Evolutionary conservation across 768 basidiomycete genomes (phyloP), one percentile per base, ranked within the genome.

Genomic region (Podaxis sp.): DNA sequence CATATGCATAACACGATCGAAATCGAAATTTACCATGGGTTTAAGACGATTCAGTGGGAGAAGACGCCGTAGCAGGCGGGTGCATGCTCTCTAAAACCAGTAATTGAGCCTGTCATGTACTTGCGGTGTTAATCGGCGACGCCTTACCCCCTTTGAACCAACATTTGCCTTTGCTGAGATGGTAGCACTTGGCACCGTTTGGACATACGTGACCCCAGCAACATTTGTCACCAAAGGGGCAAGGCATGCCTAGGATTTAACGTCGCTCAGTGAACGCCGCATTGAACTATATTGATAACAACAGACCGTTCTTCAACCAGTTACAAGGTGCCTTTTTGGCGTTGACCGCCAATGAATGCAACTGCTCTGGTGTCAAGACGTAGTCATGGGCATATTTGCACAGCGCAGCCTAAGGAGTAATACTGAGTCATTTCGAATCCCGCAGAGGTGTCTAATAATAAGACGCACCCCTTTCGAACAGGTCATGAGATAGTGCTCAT

Each of bases 381-480:
- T 92, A 93, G 64, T 91, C 89, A 74, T 93, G 91, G 49, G 90
- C 90, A 75, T 93, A 93, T 76, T 89, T 91, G 83, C 91, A 93
- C 50, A 82, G 78, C 37, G 82, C 82, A 46, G 79, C 73, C 86
- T 88, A 70, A 62, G 28, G 10, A 11, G 20, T 33, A 48, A 55
- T 46, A 30, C 59, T 77, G 54, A 71, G 67, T 33, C 33, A 33
- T 56, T 55, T 59, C 30, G 37, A 60, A 20, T 49, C 26, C 26
- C 26, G 26, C 52, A 54, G 12, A 50, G 48, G 12, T 20, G 28
- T n/a, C 44, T 55, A 64, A 56, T 48, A 67, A 56, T 54, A 58
- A 61, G 22, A 72, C 81, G 66, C 68, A 86, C 87, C 75, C 88
- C 89, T 80, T 91, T 91, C 60, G 88, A 89, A 76, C 91, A 93